Evolutionary conservation across 2,329 filamentous ascomycete genomes (phyloP), one percentile per base, ranked within the genome.

Genomic region (Botrytis pseudocinerea): DNA sequence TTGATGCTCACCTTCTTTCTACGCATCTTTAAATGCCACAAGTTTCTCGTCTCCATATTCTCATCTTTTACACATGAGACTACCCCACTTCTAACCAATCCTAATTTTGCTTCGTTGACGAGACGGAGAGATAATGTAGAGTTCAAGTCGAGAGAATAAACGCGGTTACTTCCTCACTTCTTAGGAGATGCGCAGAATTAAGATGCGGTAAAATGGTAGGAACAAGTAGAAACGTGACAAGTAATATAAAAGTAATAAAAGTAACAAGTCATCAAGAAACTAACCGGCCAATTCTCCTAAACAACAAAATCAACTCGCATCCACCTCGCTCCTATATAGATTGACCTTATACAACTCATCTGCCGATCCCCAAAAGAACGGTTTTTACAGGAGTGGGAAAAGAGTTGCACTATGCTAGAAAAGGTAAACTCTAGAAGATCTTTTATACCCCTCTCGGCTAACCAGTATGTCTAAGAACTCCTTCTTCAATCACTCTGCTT

Each of bases 141-240:
- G 2, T 54, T 2, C 1, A n/a, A 2, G 25, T 2, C 1, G 12
- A n/a, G 0, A 54, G 12, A 12, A n/a, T 51, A 1, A n/a, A 16
- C 14, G 2, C 25, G n/a, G 0, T 14, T 2, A 14, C 2, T 1
- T n/a, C n/a, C 10, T 7, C 2, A 1, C 0, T 51, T 25, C 22
- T 25, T 25, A 4, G 14, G 4, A 12, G 10, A 5, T 14, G 10
- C n/a, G 20, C n/a, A 25, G 16, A 12, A n/a, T 6, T n/a, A 0
- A 14, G 14, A 12, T 2, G 0, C n/a, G 4, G 8, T n/a, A 51
- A 25, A 14, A 51, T 6, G 48, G 48, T n/a, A n/a, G 0, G 1
- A n/a, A 16, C 2, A 54, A n/a, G 16, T 3, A 7, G 0, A 10
- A 7, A 51, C 3, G 6, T 7, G 7, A 1, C 12, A 51, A 51